Evolutionary conservation across 139 green algal genomes (phyloP).

Genomic region (Medakamo hakoo): DNA sequence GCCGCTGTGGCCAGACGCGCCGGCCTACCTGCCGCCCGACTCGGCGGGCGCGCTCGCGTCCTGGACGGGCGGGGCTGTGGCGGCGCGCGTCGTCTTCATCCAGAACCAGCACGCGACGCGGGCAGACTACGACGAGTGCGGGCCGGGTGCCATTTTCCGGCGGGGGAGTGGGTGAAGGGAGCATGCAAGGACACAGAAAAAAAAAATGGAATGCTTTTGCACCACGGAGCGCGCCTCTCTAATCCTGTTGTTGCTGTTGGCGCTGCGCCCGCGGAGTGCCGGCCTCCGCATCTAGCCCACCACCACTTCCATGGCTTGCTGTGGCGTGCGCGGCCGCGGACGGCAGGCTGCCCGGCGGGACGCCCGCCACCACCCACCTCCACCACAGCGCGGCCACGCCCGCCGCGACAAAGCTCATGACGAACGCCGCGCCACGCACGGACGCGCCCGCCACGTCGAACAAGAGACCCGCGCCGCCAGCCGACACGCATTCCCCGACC

Average conservation of each 20-base stretch:
- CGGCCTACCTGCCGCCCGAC: conserved; percentile 59
- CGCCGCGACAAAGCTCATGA: background rate
- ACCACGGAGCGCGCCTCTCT: no score
- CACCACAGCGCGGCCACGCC: no score
- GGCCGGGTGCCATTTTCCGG: conserved; percentile 45
- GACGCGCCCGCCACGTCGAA: background rate
- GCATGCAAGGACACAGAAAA: no score
- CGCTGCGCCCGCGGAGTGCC: no score
- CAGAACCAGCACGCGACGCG: conserved; percentile 55
- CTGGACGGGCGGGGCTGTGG: conserved; percentile 75
- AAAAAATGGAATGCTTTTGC: no score
- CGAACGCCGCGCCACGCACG: background rate
- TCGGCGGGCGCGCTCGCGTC: conserved; percentile 27
- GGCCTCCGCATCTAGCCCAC: no score
- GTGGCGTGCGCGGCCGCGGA: no score
- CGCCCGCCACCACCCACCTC: no score
- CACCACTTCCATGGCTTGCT: no score
- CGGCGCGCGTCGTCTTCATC: conserved; percentile 58
- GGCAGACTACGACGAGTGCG: conserved; percentile 68
- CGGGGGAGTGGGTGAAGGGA: no score
- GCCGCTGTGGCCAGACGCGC: conserved; percentile 15
- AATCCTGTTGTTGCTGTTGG: no score
- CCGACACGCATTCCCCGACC: background rate
- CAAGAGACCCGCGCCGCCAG: background rate
- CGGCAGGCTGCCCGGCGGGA: no score